Evolutionary conservation across 257 asterid genomes (phyloP), one percentile per base, ranked within the genome.

Genomic region (Jasminum sambac): DNA sequence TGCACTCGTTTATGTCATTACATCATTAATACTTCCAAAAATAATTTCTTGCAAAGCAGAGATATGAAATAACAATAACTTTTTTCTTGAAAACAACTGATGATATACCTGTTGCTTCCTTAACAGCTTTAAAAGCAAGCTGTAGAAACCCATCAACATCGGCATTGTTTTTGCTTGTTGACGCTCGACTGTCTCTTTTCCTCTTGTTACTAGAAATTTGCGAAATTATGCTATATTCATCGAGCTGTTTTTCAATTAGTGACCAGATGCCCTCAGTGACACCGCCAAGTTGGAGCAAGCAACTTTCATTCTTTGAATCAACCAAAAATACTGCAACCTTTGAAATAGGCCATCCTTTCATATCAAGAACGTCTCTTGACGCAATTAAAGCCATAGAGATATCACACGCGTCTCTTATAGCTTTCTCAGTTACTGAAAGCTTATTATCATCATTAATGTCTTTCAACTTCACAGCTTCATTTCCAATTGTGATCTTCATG

Each of bases 261-360:
- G 89, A 89, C 92, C 95, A 87, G 37, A 79, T 83, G 10, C 97
- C 95, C 44, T 84, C 76, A 37, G 90, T 84, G 64, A 79, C 60
- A 7, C 76, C 41, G 66, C 78, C 55, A 74, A 25, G 86, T 71
- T 13, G 64, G 21, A 89, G 87, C 68, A 66, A 60, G 39, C 95
- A 89, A 3, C 75, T 81, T 23, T 87, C 90, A 66, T 42, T 80
- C 41, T 70, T 76, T 11, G 83, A 67, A 80, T 91, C 91, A 0
- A 89, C 39, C 39, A 91, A 40, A 66, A 91, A 68, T 10, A 89
- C 90, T 1, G 88, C 81, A 75, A 85, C 90, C 74, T 87, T 84
- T 1, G 84, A 76, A 69, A 85, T 66, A 10, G 80, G 86, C 86
- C 77, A 84, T 59, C 72, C 80, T 74, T 83, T 79, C 52, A 39